phyloP scores from a whole-genome alignment of 768 basidiomycete genomes.

The Collybiopsis confluens region DNA sequence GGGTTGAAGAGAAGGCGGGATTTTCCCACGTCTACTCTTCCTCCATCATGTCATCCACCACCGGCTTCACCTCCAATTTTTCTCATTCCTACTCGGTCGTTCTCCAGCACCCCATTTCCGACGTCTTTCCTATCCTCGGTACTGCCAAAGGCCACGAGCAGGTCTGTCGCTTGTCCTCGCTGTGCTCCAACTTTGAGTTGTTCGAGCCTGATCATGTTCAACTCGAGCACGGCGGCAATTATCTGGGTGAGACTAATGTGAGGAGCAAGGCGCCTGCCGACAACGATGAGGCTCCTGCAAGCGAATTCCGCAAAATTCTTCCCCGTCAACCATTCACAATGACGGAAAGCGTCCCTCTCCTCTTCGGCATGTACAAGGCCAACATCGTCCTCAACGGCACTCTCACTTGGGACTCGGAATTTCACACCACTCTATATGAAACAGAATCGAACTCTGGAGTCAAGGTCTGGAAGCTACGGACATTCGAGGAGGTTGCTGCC shows the following conservation, averaged over 20 bases:
- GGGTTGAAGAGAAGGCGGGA: too few species aligned
- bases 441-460: slow-evolving; percentile 15
- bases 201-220: slow-evolving; percentile 20
- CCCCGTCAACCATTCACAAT: slow-evolving; percentile 27
- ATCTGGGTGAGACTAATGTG: too few species aligned
- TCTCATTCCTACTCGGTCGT: slow-evolving; percentile 21
- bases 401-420: slow-evolving; percentile 28
- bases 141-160: slow-evolving; percentile 26
- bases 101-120: slow-evolving; percentile 22
- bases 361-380: slow-evolving; percentile 25
- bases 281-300: neutral
- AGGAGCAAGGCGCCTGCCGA: too few species aligned
- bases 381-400: slow-evolving; percentile 25
- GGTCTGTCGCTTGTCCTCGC: slow-evolving; percentile 24
- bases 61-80: slow-evolving; percentile 23
- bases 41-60: neutral
- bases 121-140: slow-evolving; percentile 24
- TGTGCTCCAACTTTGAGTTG: slow-evolving; percentile 26
- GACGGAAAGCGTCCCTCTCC: slow-evolving; percentile 27
- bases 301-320: neutral
- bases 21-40: too few species aligned
- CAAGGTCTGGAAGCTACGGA: slow-evolving; percentile 26
- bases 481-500: slow-evolving; percentile 22
- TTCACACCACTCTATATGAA: slow-evolving; percentile 25
- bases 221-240: slow-evolving; percentile 9